phyloP scores from a whole-genome alignment of 2,329 filamentous ascomycete species.

The Akanthomyces dipterigenus region DNA sequence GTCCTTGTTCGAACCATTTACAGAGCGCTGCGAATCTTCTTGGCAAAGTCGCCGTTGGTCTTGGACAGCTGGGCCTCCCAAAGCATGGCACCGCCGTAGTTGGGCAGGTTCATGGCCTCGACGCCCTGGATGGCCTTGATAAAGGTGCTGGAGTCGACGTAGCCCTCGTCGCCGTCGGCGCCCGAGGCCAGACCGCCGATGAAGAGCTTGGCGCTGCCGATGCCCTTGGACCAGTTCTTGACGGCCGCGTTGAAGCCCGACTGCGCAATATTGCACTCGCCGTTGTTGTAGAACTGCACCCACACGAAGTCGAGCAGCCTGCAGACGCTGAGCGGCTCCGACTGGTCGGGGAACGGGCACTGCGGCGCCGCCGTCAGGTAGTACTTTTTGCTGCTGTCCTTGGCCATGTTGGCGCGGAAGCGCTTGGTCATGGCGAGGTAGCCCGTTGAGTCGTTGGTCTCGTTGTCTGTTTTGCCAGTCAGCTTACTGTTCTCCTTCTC shows the following conservation, averaged over 20 bases:
- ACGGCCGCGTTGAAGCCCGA: constrained; percentile 52
- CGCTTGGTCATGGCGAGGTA: constrained; percentile 56
- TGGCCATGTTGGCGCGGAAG: constrained; percentile 47
- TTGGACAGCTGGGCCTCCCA: constrained; percentile 56
- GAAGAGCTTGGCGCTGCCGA: constrained; percentile 51
- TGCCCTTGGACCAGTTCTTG: constrained; percentile 58
- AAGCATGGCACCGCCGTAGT: constrained; percentile 60
- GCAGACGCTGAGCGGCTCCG: constrained; percentile 26
- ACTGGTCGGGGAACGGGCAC: constrained; percentile 56
- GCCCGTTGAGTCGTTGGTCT: constrained; percentile 53
- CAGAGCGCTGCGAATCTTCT: constrained; percentile 13
- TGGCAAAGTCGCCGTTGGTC: constrained; percentile 41
- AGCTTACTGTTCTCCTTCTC: background rate
- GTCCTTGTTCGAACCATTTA: background rate
- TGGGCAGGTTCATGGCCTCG: constrained; percentile 46
- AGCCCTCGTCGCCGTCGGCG: constrained; percentile 45
- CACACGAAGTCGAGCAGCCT: constrained; percentile 48
- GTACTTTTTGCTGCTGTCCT: constrained; percentile 41
- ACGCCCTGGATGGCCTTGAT: constrained; percentile 35
- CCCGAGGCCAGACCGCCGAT: constrained; percentile 50
- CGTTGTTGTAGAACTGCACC: constrained; percentile 63
- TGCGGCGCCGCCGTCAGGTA: constrained; percentile 59
- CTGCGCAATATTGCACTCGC: constrained; percentile 46
- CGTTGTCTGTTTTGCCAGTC: constrained; percentile 23
- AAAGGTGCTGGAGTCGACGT: constrained; percentile 38